These are phyloP conservation scores for Trametes gibbosa DNA, from an alignment of 768 basidiomycete species.

Conservation along the genomic window DNA sequence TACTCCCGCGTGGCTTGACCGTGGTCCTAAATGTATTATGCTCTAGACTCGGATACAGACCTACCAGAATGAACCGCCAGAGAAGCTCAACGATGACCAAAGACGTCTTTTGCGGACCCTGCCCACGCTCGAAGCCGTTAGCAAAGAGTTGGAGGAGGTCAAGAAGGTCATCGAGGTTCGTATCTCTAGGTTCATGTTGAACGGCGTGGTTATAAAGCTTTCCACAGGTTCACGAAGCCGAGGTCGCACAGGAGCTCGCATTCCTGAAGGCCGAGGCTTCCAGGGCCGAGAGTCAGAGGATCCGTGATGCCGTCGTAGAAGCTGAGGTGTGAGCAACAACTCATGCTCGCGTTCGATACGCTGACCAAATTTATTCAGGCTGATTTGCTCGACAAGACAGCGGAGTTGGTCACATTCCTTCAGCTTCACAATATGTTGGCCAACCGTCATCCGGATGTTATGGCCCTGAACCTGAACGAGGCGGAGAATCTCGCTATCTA, in stretches of 20 bases:
- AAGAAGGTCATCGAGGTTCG: constrained; percentile 80
- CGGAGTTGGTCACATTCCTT: constrained; percentile 55
- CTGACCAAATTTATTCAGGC: constrained; percentile 35
- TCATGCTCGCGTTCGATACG: neutral
- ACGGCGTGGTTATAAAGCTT: neutral
- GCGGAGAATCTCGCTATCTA: constrained; percentile 55
- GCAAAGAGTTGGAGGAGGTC: constrained; percentile 81
- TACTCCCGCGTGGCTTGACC: neutral
- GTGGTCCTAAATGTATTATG: neutral
- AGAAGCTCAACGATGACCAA: constrained; percentile 88
- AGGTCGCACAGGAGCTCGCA: constrained; percentile 54
- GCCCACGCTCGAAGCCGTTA: constrained; percentile 70
- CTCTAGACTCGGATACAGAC: constrained; percentile 65
- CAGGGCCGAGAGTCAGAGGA: constrained; percentile 51
- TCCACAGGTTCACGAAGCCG: constrained; percentile 59
- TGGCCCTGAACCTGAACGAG: constrained; percentile 43
- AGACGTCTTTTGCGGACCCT: constrained; percentile 69
- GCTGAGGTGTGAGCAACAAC: constrained; percentile 45
- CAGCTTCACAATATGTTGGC: constrained; percentile 53
- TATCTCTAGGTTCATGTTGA: neutral
- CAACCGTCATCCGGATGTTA: constrained; percentile 41
- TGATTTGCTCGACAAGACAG: constrained; percentile 40
- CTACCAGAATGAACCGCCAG: constrained; percentile 64
- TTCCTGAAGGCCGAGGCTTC: constrained; percentile 55
- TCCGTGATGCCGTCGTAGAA: constrained; percentile 53